A percentile compares a stretch with the other conserved stretches of the same genome.
Conservation (phyloP, 176 grass and related monocot genomes). For the Lolium rigidum region DNA sequence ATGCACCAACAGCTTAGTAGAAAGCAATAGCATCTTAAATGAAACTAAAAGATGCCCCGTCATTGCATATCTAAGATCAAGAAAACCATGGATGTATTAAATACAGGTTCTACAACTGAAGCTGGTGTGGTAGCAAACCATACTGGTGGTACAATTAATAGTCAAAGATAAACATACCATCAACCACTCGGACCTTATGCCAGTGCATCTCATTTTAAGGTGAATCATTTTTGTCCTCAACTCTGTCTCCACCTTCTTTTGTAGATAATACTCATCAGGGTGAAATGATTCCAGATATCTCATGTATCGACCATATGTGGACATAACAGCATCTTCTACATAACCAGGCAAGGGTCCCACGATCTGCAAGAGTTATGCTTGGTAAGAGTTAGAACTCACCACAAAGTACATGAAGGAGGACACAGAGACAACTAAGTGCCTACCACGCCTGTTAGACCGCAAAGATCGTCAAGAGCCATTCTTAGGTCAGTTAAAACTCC, state of each 20-base stretch:
- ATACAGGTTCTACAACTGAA: neutral
- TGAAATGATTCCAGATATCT: slow-evolving; percentile 87
- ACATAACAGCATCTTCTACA: slow-evolving; percentile 88
- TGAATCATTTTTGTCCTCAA: slow-evolving; percentile 98
- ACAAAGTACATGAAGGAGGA: slow-evolving; percentile 15
- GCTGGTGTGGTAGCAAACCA: neutral
- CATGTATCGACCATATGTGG: slow-evolving; percentile 79
- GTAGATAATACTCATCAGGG: slow-evolving; percentile 72
- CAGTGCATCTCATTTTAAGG: slow-evolving; percentile 95
- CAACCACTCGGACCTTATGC: slow-evolving; percentile 92
- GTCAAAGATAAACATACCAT: slow-evolving; percentile 50
- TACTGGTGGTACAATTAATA: neutral
- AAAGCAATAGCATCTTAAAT: slow-evolving; percentile 13
- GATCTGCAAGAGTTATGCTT: slow-evolving; percentile 58
- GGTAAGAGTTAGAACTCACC: slow-evolving; percentile 39
- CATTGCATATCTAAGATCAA: slow-evolving; percentile 18
- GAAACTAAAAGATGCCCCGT: neutral
- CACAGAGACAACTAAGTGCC: slow-evolving; percentile 41
- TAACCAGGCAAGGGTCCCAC: slow-evolving; percentile 78
- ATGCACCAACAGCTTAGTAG: neutral
- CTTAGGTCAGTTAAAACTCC: slow-evolving; percentile 76
- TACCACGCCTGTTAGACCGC: slow-evolving; percentile 81
- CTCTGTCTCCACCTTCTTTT: slow-evolving; percentile 93
- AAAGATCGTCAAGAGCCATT: slow-evolving; percentile 93
- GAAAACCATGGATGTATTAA: neutral